Evolutionary conservation across 768 basidiomycete species (phyloP), one percentile per base, ranked within the genome.

Genomic region (Kwoniella botswanensis): DNA sequence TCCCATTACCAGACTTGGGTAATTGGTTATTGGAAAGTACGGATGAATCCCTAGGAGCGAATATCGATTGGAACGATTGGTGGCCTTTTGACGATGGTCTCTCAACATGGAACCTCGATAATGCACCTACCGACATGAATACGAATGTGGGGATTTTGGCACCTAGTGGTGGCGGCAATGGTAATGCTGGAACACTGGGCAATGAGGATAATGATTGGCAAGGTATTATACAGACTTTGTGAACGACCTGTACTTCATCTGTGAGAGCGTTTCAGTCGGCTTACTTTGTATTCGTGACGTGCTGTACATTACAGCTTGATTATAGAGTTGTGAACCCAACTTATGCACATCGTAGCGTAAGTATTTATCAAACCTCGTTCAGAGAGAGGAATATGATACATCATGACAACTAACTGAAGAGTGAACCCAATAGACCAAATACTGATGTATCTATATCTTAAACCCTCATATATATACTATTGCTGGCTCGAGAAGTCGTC

Each of bases 61-160:
- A 59, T 35, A 44, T 67, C 7, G 26, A 56, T 29, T 67, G 65
- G 65, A 67, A 67, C 41, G 44, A 67, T 46, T 67, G 56, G 42
- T 67, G 65, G 65, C 65, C 65, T 3, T 67, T 67, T 43, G 65
- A 67, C 24, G 65, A 67, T 52, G 26, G n/a, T 46, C 52, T 35
- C 35, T 35, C 35, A 35, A 35, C 57, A 10, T 67, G 55, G 64
- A 61, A 61, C 22, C 22, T 61, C 43, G 42, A 24, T 21, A 41
- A 29, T 26, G n/a, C 26, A 59, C 15, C 35, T 35, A 7, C 35
- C 35, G 35, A 21, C 59, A 44, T 21, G 18, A 44, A 43, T 15
- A 12, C 15, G 35, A 21, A 61, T 35, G 0, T 7, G 0, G 35
- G 35, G 1, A 35, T 35, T 35, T 35, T 35, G 35, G 35, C 0